Evolutionary conservation across 1,139 yeast genomes (phyloP).

Genomic region (Scheffersomyces cryptocercus): DNA sequence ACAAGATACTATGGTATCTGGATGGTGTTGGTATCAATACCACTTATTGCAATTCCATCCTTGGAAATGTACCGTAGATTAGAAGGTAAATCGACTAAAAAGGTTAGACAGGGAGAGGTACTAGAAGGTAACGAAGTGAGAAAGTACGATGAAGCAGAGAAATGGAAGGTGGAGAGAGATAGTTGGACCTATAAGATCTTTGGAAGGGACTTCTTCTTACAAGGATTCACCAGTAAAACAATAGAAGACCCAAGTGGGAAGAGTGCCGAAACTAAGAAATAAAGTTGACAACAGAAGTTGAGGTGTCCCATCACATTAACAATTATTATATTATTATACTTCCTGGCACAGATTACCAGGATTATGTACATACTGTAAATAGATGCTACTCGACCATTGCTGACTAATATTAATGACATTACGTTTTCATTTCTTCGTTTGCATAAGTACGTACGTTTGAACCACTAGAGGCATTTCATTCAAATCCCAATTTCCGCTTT

Average conservation of each 20-base stretch:
- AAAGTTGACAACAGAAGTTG: background rate
- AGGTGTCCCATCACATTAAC: background rate
- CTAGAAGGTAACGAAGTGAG: slow-evolving; percentile 35
- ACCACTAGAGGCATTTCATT: too few relatives aligned
- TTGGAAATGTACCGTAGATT: slow-evolving; percentile 39
- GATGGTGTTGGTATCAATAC: slow-evolving; percentile 41
- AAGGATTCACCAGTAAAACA: slow-evolving; percentile 48
- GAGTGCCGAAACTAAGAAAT: background rate
- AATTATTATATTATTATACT: too few relatives aligned
- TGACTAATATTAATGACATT: background rate
- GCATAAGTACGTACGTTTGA: too few relatives aligned
- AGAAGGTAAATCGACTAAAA: slow-evolving; percentile 45
- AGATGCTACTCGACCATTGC: background rate
- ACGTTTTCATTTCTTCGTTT: background rate
- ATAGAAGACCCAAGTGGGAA: slow-evolving; percentile 21
- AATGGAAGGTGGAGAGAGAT: slow-evolving; percentile 40
- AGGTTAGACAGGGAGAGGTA: slow-evolving; percentile 44
- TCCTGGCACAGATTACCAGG: too few relatives aligned
- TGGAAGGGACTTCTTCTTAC: slow-evolving; percentile 47
- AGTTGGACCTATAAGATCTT: slow-evolving; percentile 41
- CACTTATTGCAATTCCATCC: slow-evolving; percentile 36
- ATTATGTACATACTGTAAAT: background rate
- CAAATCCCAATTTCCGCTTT: background rate
- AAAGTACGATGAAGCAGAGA: slow-evolving; percentile 41
- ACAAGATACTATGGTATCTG: slow-evolving; percentile 42